These are phyloP conservation scores for Hymenoscyphus scutula DNA, from an alignment of 2,329 filamentous ascomycete species.

Conservation along the genomic window DNA sequence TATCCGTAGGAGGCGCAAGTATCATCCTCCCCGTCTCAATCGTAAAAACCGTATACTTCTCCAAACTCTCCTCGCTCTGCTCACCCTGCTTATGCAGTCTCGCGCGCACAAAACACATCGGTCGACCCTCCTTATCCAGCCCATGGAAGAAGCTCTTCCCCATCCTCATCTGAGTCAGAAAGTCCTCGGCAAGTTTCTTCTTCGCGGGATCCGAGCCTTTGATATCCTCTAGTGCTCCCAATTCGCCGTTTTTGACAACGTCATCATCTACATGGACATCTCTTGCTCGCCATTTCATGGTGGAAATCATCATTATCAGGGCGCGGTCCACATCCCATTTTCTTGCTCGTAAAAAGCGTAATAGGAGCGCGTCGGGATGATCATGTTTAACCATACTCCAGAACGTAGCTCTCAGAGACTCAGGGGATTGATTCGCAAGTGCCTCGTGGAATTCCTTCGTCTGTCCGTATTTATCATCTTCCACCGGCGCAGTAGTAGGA, in stretches of 20 bases:
- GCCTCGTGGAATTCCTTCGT: slow-evolving; percentile 83
- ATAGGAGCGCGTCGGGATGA: slow-evolving; percentile 78
- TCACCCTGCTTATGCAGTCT: slow-evolving; percentile 79
- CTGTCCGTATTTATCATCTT: slow-evolving; percentile 82
- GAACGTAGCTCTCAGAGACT: slow-evolving; percentile 75
- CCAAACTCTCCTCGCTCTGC: slow-evolving; percentile 76
- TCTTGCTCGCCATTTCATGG: slow-evolving; percentile 83
- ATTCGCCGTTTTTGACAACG: slow-evolving; percentile 76
- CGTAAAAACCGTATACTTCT: slow-evolving; percentile 87
- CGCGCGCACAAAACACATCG: slow-evolving; percentile 82
- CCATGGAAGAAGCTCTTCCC: slow-evolving; percentile 95
- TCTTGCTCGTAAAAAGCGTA: slow-evolving; percentile 82
- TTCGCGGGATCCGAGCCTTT: slow-evolving; percentile 53
- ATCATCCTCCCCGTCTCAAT: slow-evolving; percentile 93
- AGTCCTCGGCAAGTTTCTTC: slow-evolving; percentile 70
- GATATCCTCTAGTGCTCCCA: slow-evolving; percentile 59
- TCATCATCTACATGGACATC: slow-evolving; percentile 89
- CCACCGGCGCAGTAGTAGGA: slow-evolving; percentile 39
- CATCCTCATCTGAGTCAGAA: slow-evolving; percentile 78
- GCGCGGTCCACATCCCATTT: slow-evolving; percentile 97
- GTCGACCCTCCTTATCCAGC: slow-evolving; percentile 76
- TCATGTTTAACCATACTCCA: slow-evolving; percentile 97
- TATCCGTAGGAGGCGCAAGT: slow-evolving; percentile 77
- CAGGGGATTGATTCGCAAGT: slow-evolving; percentile 71
- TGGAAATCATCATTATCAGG: slow-evolving; percentile 89